phyloP scores from a whole-genome alignment of 305 asterid genomes.

The Plantago rigida region DNA sequence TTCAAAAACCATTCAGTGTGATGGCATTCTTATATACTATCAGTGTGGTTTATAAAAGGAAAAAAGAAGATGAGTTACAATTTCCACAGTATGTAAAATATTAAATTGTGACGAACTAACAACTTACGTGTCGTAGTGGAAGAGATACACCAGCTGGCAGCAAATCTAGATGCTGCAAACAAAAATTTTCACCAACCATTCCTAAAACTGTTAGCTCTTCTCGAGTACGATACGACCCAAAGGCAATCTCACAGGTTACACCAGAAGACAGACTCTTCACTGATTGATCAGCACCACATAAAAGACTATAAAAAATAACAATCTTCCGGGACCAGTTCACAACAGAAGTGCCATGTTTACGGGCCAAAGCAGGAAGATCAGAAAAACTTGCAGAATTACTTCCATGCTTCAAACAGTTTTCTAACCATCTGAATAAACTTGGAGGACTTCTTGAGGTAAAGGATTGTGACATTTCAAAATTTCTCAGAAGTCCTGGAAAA shows the following conservation, averaged over 20 bases:
- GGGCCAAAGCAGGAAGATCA: conserved; percentile 64
- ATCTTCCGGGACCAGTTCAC: conserved; percentile 80
- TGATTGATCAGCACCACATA: conserved; percentile 67
- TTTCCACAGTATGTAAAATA: conserved; percentile 12
- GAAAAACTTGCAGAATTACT: conserved; percentile 45
- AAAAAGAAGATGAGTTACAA: conserved; percentile 11
- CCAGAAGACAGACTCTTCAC: conserved; percentile 74
- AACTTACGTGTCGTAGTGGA: conserved; percentile 88
- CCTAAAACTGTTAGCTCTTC: conserved; percentile 82
- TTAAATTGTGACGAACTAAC: conserved; percentile 17
- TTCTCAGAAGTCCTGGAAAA: conserved; percentile 57
- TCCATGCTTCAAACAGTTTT: conserved; percentile 69
- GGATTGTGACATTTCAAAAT: conserved; percentile 30
- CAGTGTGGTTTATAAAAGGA: background rate
- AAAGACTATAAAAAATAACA: conserved; percentile 72
- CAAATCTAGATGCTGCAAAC: conserved; percentile 81
- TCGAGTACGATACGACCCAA: conserved; percentile 51
- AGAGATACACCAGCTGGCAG: conserved; percentile 93
- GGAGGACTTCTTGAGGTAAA: conserved; percentile 51
- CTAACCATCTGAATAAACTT: conserved; percentile 86
- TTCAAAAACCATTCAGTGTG: background rate
- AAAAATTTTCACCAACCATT: conserved; percentile 94
- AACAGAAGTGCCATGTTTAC: conserved; percentile 60
- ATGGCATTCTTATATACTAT: background rate
- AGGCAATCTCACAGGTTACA: conserved; percentile 57